Evolutionary conservation across 1,284 basidiomycete species (phyloP), one percentile per base, ranked within the genome.

Genomic region (Fistulina hepatica): DNA sequence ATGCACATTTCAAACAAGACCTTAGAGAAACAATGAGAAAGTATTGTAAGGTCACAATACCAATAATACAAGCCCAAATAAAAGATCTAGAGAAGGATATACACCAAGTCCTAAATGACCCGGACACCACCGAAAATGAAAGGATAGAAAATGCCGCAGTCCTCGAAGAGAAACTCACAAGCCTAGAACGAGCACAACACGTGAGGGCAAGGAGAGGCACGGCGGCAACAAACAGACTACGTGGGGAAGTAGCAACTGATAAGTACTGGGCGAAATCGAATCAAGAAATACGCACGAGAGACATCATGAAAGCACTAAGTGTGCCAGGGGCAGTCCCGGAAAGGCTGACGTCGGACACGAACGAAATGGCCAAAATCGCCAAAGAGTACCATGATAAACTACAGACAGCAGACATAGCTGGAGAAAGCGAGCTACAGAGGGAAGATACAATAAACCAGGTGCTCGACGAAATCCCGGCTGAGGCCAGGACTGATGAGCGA

Each of bases 231-330:
- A 30, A 37, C 36, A 27, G 26, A n/a, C 36, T 37, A 52, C 44
- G 28, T 54, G 52, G 51, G 20, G 56, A 0, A 47, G 44, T 27
- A 13, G 34, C 0, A 56, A 48, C 41, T 44, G 54, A 0, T 33
- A 46, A 17, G 9, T 31, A 3, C 28, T 31, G 8, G 48, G 2
- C 36, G 26, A 27, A 3, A 9, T 16, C 10, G 28, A 11, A 31
- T 8, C 15, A 31, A 13, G 28, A 31, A 4, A 9, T 13, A 9
- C 15, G 19, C 9, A 13, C 28, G 3, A 13, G 28, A 15, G 28
- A 31, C 13, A 8, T 31, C 28, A 31, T 31, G 15, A 13, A 31
- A 13, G 19, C 28, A 8, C 28, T 31, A 9, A 36, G 28, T 6
- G 8, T 20, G 24, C 8, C 13, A 21, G 25, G 35, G 27, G 9